Percentiles rank a stretch among this genome's conserved stretches.
Evolutionary conservation across 192 early-diverging fungal species (phyloP).

Genomic region (Rhizophagus prolifer): DNA sequence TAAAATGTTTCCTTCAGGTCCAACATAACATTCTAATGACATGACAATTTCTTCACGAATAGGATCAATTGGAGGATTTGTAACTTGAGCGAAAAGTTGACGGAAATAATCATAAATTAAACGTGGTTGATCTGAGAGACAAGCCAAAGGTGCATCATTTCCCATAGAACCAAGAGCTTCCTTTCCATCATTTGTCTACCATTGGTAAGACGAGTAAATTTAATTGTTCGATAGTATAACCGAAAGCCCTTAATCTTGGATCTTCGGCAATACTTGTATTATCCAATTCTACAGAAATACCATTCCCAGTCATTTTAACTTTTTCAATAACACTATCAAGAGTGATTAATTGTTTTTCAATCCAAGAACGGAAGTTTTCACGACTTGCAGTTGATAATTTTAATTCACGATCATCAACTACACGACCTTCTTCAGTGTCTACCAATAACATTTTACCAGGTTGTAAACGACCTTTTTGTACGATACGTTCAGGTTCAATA

Average conservation of each 20-base stretch:
- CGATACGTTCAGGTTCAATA: slow-evolving; percentile 75
- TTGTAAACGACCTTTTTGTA: slow-evolving; percentile 90
- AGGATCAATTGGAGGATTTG: slow-evolving; percentile 98
- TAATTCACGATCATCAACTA: slow-evolving; percentile 90
- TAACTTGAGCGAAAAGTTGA: slow-evolving; percentile 97
- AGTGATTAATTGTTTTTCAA: slow-evolving; percentile 77
- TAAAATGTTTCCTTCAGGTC: slow-evolving; percentile 92
- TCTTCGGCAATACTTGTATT: slow-evolving; percentile 65
- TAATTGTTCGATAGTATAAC: slow-evolving; percentile 91
- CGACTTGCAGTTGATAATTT: slow-evolving; percentile 73
- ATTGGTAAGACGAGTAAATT: slow-evolving; percentile 88
- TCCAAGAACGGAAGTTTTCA: slow-evolving; percentile 82
- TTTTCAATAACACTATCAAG: slow-evolving; percentile 58
- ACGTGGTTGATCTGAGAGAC: slow-evolving; percentile 82
- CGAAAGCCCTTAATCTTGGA: slow-evolving; percentile 81
- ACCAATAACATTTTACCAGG: slow-evolving; percentile 98
- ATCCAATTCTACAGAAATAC: slow-evolving; percentile 54
- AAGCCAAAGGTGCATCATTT: slow-evolving; percentile 93
- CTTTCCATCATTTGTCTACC: slow-evolving; percentile 78
- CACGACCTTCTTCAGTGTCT: slow-evolving; percentile 83
- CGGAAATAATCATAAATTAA: slow-evolving; percentile 97
- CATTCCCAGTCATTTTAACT: slow-evolving; percentile 35
- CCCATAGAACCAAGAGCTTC: slow-evolving; percentile 99
- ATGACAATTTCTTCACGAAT: slow-evolving; percentile 99
- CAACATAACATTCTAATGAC: slow-evolving; percentile 92